Evolutionary conservation across 2,329 filamentous ascomycete species (phyloP).

Genomic region (Penicillium sp.): DNA sequence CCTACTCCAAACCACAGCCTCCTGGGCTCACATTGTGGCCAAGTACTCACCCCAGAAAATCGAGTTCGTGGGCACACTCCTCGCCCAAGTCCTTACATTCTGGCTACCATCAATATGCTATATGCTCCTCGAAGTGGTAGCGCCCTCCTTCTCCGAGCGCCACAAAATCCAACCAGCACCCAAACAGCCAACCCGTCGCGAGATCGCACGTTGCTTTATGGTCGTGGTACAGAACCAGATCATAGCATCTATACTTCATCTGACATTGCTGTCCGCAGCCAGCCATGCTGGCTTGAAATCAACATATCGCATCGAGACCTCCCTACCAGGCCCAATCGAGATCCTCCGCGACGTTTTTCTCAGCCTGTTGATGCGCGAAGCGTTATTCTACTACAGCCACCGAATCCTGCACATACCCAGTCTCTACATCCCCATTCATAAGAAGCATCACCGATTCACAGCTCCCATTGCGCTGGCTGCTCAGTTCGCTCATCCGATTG

Average conservation of each 20-base stretch:
- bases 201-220: conserved; percentile 46
- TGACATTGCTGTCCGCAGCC: conserved; percentile 19
- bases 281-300: conserved; percentile 16
- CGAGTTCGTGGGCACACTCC: conserved; percentile 28
- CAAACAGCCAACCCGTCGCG: conserved; percentile 47
- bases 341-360: conserved; percentile 44
- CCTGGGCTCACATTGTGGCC: conserved; percentile 18
- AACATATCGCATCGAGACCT: conserved; percentile 40
- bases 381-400: conserved; percentile 57
- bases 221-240: conserved; percentile 51
- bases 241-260: conserved; percentile 39
- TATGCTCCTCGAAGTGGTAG: conserved; percentile 43
- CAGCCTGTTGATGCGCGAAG: conserved; percentile 47
- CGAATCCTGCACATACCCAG: conserved; percentile 51
- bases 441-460: conserved; percentile 56
- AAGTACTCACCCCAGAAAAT: conserved; percentile 23
- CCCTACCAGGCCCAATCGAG: conserved; percentile 38
- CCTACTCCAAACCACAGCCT: conserved; percentile 4
- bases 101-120: conserved; percentile 37
- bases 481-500: conserved; percentile 57
- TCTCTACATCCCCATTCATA: conserved; percentile 54
- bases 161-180: conserved; percentile 56
- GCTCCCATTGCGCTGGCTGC: conserved; percentile 56
- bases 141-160: conserved; percentile 49
- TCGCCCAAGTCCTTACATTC: conserved; percentile 25